Conservation (phyloP, 257 asterid species). For the Ligustrum vulgare region DNA sequence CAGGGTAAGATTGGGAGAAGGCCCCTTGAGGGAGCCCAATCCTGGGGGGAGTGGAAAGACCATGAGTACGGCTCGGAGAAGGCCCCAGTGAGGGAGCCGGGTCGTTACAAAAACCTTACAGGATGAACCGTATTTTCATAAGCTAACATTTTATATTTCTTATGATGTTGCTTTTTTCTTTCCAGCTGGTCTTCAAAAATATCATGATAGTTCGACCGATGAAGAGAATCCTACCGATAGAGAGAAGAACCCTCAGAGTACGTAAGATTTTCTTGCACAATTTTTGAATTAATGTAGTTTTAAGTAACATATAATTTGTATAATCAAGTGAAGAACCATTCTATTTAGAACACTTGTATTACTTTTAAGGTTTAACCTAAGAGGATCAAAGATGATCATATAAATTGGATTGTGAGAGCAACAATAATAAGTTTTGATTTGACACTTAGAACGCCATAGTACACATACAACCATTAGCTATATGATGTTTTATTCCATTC, state of each 20-base stretch:
- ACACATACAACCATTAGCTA: too few species aligned
- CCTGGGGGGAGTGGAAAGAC: too few species aligned
- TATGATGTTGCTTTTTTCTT: not conserved
- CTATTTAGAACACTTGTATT: not conserved
- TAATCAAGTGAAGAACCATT: not conserved
- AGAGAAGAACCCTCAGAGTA: constrained; percentile 19
- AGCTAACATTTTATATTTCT: not conserved
- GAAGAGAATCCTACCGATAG: constrained; percentile 14
- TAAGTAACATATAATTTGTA: not conserved
- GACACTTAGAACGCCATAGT: too few species aligned
- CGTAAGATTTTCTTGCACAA: not conserved
- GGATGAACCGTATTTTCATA: not conserved
- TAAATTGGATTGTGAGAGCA: too few species aligned
- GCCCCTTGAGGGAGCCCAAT: too few species aligned
- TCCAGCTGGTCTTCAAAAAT: constrained; percentile 19
- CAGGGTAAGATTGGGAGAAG: too few species aligned
- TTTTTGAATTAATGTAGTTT: not conserved
- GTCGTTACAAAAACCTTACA: too few species aligned
- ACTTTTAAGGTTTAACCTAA: not conserved
- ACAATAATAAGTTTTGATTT: too few species aligned
- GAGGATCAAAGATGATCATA: too few species aligned
- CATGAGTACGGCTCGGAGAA: too few species aligned
- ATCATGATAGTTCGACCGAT: not conserved
- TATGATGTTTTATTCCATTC: too few species aligned
- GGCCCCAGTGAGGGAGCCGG: too few species aligned